Percentiles rank a stretch among this genome's conserved stretches.
These are phyloP conservation scores for Neurospora sp. DNA, from an alignment of 495 filamentous ascomycete species.

Conservation along the genomic window DNA sequence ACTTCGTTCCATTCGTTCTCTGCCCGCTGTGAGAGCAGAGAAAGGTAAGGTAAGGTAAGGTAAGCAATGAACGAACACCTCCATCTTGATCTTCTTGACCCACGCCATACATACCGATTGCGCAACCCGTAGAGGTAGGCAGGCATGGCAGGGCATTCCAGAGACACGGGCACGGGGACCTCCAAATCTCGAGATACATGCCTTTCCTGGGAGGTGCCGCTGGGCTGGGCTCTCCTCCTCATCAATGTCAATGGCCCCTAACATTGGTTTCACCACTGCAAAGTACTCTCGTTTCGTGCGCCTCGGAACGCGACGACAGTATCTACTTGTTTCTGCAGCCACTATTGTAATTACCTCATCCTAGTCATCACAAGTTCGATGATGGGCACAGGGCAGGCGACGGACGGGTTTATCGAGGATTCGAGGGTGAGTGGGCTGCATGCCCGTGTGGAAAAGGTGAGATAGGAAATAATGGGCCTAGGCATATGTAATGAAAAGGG, in stretches of 20 bases:
- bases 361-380: background rate
- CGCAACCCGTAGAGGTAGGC: background rate
- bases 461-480: background rate
- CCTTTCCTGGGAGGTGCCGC: background rate
- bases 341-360: background rate
- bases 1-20: background rate
- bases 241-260: background rate
- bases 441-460: background rate
- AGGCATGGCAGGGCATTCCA: background rate
- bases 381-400: background rate
- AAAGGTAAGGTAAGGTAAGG: background rate
- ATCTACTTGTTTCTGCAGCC: slow-evolving; percentile 4
- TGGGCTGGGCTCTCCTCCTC: background rate
- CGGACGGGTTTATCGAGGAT: background rate
- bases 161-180: background rate
- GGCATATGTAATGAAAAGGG: background rate
- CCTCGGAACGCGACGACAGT: slow-evolving; percentile 13
- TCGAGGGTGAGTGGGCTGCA: background rate
- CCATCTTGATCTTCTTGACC: background rate
- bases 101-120: background rate
- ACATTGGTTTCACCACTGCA: slow-evolving; percentile 13
- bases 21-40: background rate
- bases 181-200: background rate
- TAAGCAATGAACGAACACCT: background rate
- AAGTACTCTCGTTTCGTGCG: slow-evolving; percentile 16